Conservation (phyloP, 345 rosid species). For the Arabis alpina region DNA sequence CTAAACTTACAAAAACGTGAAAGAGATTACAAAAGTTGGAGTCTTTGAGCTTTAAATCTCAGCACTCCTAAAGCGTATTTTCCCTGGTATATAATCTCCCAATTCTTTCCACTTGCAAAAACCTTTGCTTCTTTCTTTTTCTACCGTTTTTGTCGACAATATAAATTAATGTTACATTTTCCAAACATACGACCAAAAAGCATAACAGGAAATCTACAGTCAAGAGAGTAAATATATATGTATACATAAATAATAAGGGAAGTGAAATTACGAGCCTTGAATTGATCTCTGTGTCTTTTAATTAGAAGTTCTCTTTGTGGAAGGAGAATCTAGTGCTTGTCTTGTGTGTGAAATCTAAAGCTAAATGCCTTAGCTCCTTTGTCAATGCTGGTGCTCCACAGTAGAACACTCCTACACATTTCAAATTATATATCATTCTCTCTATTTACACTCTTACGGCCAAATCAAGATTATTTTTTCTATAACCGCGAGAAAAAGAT, state of each 20-base stretch:
- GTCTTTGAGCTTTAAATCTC: not conserved
- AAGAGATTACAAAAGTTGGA: not conserved
- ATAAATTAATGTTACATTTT: slow-evolving; percentile 16
- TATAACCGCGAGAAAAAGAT: not conserved
- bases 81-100: slow-evolving; percentile 1
- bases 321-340: slow-evolving; percentile 76
- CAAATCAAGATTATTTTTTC: not conserved
- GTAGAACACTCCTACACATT: slow-evolving; percentile 72
- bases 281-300: slow-evolving; percentile 25
- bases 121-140: slow-evolving; percentile 17
- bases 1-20: not conserved
- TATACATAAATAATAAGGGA: slow-evolving; percentile 16
- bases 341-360: slow-evolving; percentile 74
- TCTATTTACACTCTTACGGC: not conserved
- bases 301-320: slow-evolving; percentile 72
- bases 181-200: slow-evolving; percentile 29
- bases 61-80: not conserved
- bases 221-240: slow-evolving; percentile 29
- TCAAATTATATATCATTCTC: not conserved
- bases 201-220: slow-evolving; percentile 32
- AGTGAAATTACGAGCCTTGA: slow-evolving; percentile 30
- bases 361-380: slow-evolving; percentile 69
- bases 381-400: slow-evolving; percentile 76
- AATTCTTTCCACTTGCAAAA: slow-evolving; percentile 12
- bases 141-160: slow-evolving; percentile 7